Conservation (phyloP, 805 yeast species). For the Candida silvatica region DNA sequence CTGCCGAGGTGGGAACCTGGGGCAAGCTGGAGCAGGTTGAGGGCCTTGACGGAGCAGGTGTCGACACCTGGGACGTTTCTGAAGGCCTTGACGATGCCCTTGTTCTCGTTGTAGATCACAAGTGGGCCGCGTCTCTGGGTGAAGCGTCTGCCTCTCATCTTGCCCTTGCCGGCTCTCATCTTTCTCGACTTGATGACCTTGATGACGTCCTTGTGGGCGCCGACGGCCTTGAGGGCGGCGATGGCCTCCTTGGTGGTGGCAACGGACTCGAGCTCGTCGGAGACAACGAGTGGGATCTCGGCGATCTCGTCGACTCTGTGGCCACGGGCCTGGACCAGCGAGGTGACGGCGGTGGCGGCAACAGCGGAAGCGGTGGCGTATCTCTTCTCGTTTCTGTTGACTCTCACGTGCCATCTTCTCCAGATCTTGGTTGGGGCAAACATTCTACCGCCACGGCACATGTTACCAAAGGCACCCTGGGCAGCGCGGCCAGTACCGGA, state of each 20-base stretch:
- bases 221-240: slow-evolving; percentile 95
- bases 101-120: slow-evolving; percentile 96
- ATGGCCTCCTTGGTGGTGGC: slow-evolving; percentile 98
- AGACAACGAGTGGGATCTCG: slow-evolving; percentile 97
- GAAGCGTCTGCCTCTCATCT: slow-evolving; percentile 98
- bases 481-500: slow-evolving; percentile 99
- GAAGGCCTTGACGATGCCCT: slow-evolving; percentile 96
- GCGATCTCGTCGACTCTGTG: slow-evolving; percentile 98
- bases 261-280: slow-evolving; percentile 87
- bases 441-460: slow-evolving; percentile 99
- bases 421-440: slow-evolving; percentile 99
- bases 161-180: slow-evolving; percentile 99
- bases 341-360: slow-evolving; percentile 98
- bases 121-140: slow-evolving; percentile 99
- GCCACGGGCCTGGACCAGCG: slow-evolving; percentile 98
- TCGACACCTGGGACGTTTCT: slow-evolving; percentile 99
- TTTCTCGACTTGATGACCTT: slow-evolving; percentile 98
- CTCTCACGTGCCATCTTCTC: slow-evolving; percentile 99
- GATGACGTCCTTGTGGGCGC: slow-evolving; percentile 97
- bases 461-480: slow-evolving; percentile 99
- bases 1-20: slow-evolving; percentile 99
- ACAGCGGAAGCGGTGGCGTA: slow-evolving; percentile 99
- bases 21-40: slow-evolving; percentile 96
- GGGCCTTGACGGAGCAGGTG: slow-evolving; percentile 83
- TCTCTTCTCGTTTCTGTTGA: slow-evolving; percentile 99